Evolutionary conservation across 352 stramenopile genomes (phyloP), one percentile per base, ranked within the genome.

Genomic region (Thraustotheca clavata): DNA sequence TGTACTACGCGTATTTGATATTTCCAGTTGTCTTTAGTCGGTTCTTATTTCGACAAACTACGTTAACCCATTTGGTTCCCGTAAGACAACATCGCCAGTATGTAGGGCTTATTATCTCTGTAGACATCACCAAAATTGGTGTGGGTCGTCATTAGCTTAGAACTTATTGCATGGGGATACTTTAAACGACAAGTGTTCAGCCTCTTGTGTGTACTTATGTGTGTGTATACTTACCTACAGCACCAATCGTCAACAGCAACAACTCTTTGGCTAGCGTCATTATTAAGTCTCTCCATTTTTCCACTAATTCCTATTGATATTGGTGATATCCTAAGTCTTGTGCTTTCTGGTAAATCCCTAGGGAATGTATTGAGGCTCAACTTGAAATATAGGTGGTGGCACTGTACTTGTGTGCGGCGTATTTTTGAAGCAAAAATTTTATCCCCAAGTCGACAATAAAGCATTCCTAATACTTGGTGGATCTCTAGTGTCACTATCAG

Each of bases 301-400:
- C 83, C 84, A 38, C 87, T 85, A 46, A 59, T 91, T 5, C 77
- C 84, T 3, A 78, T 77, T 27, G 80, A 94, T 43, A 86, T 90
- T 31, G 80, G 82, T 3, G 83, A 91, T 20, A 73, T 86, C 49
- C 82, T 80, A 33, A 36, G 67, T 2, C 49, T 94, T 1, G 82
- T 94, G 8, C 47, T 83, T 14, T n/a, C 49, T 11, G 67, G 67
- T 38, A 60, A 27, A 7, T 29, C 35, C 12, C 24, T 70, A 22
- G 29, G 36, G 22, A 22, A 27, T 1, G 18, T 22, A 54, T 22
- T 35, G 1, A n/a, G 49, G 31, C 26, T 47, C 24, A 12, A 59
- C 40, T 8, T 9, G 24, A 6, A 16, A 6, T 20, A 4, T 47
- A 62, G 55, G 55, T 41, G 55, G 55, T 26, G 20, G 12, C 35